Percentiles rank a stretch among this genome's conserved stretches.
These are phyloP conservation scores for Atractiella rhizophila DNA, from an alignment of 768 basidiomycete species.

Conservation along the genomic window DNA sequence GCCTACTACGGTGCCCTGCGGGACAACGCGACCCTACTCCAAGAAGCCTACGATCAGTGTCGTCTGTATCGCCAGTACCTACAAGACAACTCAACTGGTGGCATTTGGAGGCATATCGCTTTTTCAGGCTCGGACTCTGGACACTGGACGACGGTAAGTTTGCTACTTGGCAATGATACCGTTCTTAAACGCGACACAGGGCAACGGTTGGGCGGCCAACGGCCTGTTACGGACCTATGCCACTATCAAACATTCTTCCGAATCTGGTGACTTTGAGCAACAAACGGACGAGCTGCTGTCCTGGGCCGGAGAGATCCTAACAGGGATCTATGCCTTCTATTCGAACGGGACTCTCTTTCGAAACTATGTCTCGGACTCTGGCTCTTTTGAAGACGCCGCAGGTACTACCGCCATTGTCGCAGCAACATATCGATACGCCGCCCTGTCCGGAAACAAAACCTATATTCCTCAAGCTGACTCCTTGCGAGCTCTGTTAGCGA, in stretches of 20 bases:
- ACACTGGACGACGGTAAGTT: conserved; percentile 36
- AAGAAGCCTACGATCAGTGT: conserved; percentile 45
- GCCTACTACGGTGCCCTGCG: conserved; percentile 49
- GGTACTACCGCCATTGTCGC: conserved; percentile 50
- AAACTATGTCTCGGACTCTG: conserved; percentile 40
- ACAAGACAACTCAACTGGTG: conserved; percentile 24
- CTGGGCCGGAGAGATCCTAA: conserved; percentile 18
- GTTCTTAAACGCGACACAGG: no score
- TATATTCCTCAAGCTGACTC: conserved; percentile 3
- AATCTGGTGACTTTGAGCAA: conserved; percentile 10
- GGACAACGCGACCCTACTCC: conserved; percentile 33
- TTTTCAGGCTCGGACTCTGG: conserved; percentile 36
- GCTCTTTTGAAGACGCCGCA: conserved; percentile 42
- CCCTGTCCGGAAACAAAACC: conserved; percentile 19
- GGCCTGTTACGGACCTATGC: conserved; percentile 62
- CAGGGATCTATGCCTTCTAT: conserved; percentile 6
- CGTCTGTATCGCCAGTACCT: conserved; percentile 44
- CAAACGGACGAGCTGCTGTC: conserved; percentile 16
- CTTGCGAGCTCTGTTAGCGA: conserved; percentile 21
- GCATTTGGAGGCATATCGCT: conserved; percentile 51
- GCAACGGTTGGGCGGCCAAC: conserved; percentile 70
- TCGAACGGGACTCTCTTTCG: no score
- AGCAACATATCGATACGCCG: conserved; percentile 46
- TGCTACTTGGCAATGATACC: no score
- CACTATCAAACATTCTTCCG: conserved; percentile 42